phyloP scores from a whole-genome alignment of 306 rosid species.

The Ziziphus jujuba region DNA sequence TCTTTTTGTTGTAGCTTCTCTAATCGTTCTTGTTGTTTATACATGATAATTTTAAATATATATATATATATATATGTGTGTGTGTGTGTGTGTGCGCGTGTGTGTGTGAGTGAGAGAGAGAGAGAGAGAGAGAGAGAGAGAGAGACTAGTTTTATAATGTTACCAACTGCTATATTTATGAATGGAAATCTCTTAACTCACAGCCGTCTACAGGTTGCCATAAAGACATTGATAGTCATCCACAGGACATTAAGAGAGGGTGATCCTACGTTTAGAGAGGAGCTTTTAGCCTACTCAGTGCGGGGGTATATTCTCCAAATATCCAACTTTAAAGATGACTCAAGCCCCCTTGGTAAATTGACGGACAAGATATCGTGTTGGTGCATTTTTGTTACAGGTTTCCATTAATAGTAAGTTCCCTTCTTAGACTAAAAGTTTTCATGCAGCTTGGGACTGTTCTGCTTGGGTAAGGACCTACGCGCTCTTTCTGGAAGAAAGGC shows the following conservation, averaged over 20 bases:
- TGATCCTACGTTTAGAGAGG: conserved; percentile 84
- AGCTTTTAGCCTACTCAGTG: conserved; percentile 58
- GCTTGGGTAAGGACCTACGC: conserved; percentile 92
- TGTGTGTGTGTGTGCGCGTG: too few relatives aligned
- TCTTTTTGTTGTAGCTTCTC: neutral
- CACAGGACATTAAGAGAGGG: conserved; percentile 95
- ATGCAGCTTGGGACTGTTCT: conserved; percentile 98
- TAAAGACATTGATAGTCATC: conserved; percentile 88
- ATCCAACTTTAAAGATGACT: conserved; percentile 86
- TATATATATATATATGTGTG: neutral
- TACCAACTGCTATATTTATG: too few relatives aligned
- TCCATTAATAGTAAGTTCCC: conserved; percentile 7
- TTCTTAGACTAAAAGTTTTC: conserved; percentile 29
- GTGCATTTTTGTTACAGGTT: neutral
- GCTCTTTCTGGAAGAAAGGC: conserved; percentile 75
- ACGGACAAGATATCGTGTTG: neutral
- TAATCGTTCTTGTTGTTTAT: neutral
- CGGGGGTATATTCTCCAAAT: conserved; percentile 76
- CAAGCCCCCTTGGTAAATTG: conserved; percentile 71
- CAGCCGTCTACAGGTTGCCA: conserved; percentile 62
- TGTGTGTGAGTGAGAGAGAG: too few relatives aligned
- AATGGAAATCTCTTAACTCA: conserved; percentile 6
- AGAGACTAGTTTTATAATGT: too few relatives aligned
- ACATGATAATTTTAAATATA: neutral
- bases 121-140: too few relatives aligned